These are phyloP conservation scores for Aspergillus sp. DNA, from an alignment of 2,329 filamentous ascomycete genomes.

Conservation along the genomic window DNA sequence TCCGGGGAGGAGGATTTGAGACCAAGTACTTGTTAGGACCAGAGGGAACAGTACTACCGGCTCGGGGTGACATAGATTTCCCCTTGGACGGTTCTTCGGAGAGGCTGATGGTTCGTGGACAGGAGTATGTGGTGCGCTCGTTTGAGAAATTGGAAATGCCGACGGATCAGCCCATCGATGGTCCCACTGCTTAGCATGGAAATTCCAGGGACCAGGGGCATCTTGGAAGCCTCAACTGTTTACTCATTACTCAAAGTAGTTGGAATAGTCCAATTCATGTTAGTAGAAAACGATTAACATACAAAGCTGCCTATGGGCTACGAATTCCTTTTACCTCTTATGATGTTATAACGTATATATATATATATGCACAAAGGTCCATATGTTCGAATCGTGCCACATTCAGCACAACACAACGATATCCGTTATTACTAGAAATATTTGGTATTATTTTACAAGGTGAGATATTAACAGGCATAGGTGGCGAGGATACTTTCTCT, in stretches of 20 bases:
- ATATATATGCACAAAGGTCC: too few relatives aligned
- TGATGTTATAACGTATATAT: too few relatives aligned
- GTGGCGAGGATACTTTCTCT: too few relatives aligned
- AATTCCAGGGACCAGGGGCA: background rate
- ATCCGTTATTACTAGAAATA: too few relatives aligned
- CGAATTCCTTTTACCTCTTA: too few relatives aligned
- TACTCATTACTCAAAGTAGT: background rate
- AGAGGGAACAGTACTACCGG: background rate
- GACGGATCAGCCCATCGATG: background rate
- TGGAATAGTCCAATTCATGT: background rate
- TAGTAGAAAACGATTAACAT: too few relatives aligned
- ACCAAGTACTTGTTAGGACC: conserved; percentile 4
- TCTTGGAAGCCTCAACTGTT: background rate
- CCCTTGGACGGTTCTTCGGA: background rate
- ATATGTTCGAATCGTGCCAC: too few relatives aligned
- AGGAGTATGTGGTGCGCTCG: conserved; percentile 7
- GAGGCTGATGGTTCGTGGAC: background rate
- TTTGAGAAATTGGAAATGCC: conserved; percentile 1
- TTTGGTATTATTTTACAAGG: too few relatives aligned
- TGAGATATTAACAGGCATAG: too few relatives aligned
- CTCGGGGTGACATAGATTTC: background rate
- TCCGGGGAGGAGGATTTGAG: conserved; percentile 4
- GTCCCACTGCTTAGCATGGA: background rate
- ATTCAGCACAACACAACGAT: too few relatives aligned
- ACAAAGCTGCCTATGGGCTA: too few relatives aligned